phyloP scores from a whole-genome alignment of 1,284 basidiomycete species.

The Coniferiporia sulphurascens region DNA sequence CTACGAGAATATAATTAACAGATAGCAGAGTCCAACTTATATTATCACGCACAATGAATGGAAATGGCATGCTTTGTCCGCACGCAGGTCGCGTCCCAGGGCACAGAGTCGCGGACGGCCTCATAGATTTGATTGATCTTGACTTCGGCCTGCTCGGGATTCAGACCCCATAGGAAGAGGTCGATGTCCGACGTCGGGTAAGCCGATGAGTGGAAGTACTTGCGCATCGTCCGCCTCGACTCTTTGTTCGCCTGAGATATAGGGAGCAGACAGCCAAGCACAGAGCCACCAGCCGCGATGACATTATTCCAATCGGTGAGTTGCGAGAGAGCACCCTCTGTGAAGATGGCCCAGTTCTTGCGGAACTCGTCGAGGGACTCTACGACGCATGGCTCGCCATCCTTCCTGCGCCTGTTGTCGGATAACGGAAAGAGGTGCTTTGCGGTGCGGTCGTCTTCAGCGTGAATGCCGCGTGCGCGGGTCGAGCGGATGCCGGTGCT shows the following conservation, averaged over 20 bases:
- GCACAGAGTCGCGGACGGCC: constrained; percentile 55
- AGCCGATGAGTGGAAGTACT: constrained; percentile 46
- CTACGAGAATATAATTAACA: constrained; percentile 25
- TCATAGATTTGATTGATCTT: constrained; percentile 55
- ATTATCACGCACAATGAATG: constrained; percentile 43
- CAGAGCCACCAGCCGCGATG: constrained; percentile 54
- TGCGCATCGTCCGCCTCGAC: constrained; percentile 50
- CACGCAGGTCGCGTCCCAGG: constrained; percentile 61
- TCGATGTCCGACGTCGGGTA: constrained; percentile 61
- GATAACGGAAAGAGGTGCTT: constrained; percentile 44
- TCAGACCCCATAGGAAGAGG: constrained; percentile 55
- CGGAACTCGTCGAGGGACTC: constrained; percentile 19
- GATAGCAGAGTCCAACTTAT: neutral
- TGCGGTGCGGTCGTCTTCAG: constrained; percentile 35
- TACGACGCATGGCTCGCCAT: constrained; percentile 28
- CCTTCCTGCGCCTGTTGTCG: constrained; percentile 33
- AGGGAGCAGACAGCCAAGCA: constrained; percentile 50
- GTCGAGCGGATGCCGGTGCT: constrained; percentile 38
- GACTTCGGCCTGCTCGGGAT: constrained; percentile 49
- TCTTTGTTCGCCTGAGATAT: constrained; percentile 40
- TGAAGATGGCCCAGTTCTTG: constrained; percentile 20
- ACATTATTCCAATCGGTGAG: constrained; percentile 29
- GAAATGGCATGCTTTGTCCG: constrained; percentile 59
- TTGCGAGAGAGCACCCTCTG: constrained; percentile 21
- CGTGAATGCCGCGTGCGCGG: constrained; percentile 35